Conservation (phyloP, 768 basidiomycete species). For the Phallus indusiatus region DNA sequence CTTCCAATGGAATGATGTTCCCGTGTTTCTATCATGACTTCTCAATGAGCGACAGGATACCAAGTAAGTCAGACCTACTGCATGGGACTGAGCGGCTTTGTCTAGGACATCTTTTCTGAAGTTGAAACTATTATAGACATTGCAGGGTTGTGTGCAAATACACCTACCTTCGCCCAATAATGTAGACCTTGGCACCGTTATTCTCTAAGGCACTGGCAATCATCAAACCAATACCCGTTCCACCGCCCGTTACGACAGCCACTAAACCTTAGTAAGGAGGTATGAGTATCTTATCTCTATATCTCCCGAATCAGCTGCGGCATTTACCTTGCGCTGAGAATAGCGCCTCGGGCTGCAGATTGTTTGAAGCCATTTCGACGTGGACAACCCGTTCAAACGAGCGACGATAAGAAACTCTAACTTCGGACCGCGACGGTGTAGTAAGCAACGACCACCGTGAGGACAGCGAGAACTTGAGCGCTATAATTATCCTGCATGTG, state of each 20-base stretch:
- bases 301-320: background rate
- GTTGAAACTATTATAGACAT: background rate
- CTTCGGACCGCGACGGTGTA: no score
- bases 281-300: background rate
- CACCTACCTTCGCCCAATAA: constrained; percentile 15
- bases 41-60: background rate
- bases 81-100: constrained; percentile 8
- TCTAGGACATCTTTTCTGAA: constrained; percentile 9
- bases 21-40: background rate
- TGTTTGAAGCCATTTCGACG: background rate
- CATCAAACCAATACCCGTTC: constrained; percentile 19
- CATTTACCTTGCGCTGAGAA: background rate
- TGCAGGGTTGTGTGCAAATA: background rate
- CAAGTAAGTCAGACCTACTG: background rate
- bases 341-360: background rate
- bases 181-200: constrained; percentile 25
- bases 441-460: no score
- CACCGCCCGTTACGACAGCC: constrained; percentile 17
- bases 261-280: constrained; percentile 10
- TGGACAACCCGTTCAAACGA: no score
- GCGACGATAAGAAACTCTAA: no score
- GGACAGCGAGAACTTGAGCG: no score
- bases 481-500: no score
- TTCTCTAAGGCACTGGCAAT: constrained; percentile 21
- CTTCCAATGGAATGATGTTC: constrained; percentile 8